These are phyloP conservation scores for Metschnikowia cerradonensis DNA, from an alignment of 805 yeast genomes.

Conservation along the genomic window DNA sequence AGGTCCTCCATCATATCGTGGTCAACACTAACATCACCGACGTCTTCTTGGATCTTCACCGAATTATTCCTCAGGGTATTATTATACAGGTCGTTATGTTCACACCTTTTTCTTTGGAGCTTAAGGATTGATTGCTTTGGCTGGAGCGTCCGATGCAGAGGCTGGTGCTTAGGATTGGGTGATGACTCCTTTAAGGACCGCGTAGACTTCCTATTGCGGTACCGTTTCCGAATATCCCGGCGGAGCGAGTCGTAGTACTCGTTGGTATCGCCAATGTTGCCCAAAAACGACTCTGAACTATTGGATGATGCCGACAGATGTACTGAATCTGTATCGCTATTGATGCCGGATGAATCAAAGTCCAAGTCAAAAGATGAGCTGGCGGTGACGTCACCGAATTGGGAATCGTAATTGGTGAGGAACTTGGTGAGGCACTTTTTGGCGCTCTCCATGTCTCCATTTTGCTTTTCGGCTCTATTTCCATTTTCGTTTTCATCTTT, in stretches of 20 bases:
- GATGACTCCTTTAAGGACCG: background rate
- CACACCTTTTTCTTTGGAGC: slow-evolving; percentile 4
- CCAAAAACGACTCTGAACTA: slow-evolving; percentile 4
- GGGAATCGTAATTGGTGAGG: background rate
- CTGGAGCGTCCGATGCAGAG: slow-evolving; percentile 38
- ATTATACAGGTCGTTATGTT: background rate
- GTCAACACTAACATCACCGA: no score
- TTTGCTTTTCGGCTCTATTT: no score
- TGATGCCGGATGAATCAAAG: slow-evolving; percentile 1
- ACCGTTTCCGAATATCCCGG: slow-evolving; percentile 10
- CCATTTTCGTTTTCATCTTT: no score
- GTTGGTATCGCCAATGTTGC: slow-evolving; percentile 16
- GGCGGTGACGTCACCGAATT: background rate
- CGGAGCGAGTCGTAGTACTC: slow-evolving; percentile 18
- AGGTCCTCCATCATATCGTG: no score
- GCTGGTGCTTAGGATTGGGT: slow-evolving; percentile 29
- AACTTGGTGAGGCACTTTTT: background rate
- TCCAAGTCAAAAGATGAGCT: background rate
- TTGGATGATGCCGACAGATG: background rate
- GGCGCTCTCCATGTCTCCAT: background rate
- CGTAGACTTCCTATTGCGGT: slow-evolving; percentile 1
- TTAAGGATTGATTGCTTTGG: slow-evolving; percentile 43
- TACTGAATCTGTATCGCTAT: background rate
- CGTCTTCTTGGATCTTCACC: no score
- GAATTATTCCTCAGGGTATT: no score